Evolutionary conservation across 371 early-diverging fungal genomes (phyloP).

Genomic region (Nematocida parisii): DNA sequence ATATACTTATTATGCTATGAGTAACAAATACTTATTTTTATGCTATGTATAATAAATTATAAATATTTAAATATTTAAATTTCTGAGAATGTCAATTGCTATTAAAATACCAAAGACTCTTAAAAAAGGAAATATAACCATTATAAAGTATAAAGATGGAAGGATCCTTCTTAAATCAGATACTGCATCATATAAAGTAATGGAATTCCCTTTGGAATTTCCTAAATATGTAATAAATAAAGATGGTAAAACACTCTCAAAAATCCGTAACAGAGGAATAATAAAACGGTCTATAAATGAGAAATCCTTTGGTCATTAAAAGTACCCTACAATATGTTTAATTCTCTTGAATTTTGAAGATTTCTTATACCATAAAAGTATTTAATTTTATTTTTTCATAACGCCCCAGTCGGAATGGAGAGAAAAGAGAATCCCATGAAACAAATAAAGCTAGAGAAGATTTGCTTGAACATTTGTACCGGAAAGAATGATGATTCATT

Average conservation of each 20-base stretch:
- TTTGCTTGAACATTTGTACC: constrained; percentile 95
- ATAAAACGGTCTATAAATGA: constrained; percentile 14
- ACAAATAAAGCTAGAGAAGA: constrained; percentile 93
- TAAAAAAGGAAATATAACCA: neutral
- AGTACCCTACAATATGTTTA: neutral
- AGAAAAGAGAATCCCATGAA: constrained; percentile 80
- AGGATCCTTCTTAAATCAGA: constrained; percentile 8
- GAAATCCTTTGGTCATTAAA: neutral
- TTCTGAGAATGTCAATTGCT: constrained; percentile 13
- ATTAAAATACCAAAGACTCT: constrained; percentile 43
- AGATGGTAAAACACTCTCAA: constrained; percentile 16
- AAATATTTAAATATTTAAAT: neutral
- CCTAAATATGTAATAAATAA: constrained; percentile 37
- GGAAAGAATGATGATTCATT: constrained; percentile 97
- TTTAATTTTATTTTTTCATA: constrained; percentile 48
- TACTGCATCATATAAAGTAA: neutral
- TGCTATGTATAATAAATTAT: neutral
- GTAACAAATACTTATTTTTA: neutral
- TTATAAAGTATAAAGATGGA: constrained; percentile 32
- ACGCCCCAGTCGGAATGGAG: constrained; percentile 35
- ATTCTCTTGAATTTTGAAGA: neutral
- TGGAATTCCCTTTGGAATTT: constrained; percentile 29
- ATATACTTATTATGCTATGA: neutral
- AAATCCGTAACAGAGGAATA: constrained; percentile 17
- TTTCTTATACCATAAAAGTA: neutral